Evolutionary conservation across 371 early-diverging fungal genomes (phyloP).

Genomic region (Mortierella polycephala): DNA sequence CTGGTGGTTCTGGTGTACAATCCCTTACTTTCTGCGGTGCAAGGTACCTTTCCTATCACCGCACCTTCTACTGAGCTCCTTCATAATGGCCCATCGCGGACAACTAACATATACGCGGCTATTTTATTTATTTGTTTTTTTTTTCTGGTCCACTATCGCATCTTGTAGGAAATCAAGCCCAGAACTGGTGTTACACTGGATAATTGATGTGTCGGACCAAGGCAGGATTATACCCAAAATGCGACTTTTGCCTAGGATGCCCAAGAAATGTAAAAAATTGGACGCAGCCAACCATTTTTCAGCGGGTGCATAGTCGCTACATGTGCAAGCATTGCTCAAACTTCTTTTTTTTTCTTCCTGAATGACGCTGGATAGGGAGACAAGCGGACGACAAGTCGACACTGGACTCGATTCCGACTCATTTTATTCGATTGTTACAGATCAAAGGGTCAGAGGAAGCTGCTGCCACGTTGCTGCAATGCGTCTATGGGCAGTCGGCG

Average conservation of each 20-base stretch:
- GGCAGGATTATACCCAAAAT: conserved; percentile 34
- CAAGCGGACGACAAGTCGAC: conserved; percentile 36
- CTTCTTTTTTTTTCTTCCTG: not conserved
- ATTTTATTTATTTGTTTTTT: not conserved
- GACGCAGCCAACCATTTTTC: not conserved
- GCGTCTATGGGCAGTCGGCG: conserved; percentile 30
- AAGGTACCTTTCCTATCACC: conserved; percentile 5
- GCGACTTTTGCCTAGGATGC: conserved; percentile 41
- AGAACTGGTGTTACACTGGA: conserved; percentile 49
- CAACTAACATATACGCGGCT: not conserved
- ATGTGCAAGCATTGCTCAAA: not conserved
- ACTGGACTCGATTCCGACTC: conserved; percentile 40
- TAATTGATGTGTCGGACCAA: conserved; percentile 25
- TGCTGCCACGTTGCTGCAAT: conserved; percentile 27
- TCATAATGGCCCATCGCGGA: not conserved
- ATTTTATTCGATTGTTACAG: conserved; percentile 42
- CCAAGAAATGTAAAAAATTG: conserved; percentile 26
- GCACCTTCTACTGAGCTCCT: not conserved
- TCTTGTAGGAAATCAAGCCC: conserved; percentile 24
- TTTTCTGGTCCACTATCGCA: not conserved
- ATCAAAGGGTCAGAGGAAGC: conserved; percentile 45
- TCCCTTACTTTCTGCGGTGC: conserved; percentile 28
- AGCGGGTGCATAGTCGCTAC: not conserved
- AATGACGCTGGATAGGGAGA: conserved; percentile 27
- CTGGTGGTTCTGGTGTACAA: conserved; percentile 38